Evolutionary conservation across 2,329 filamentous ascomycete genomes (phyloP), one percentile per base, ranked within the genome.

Genomic region (Elsinoe necatrix): DNA sequence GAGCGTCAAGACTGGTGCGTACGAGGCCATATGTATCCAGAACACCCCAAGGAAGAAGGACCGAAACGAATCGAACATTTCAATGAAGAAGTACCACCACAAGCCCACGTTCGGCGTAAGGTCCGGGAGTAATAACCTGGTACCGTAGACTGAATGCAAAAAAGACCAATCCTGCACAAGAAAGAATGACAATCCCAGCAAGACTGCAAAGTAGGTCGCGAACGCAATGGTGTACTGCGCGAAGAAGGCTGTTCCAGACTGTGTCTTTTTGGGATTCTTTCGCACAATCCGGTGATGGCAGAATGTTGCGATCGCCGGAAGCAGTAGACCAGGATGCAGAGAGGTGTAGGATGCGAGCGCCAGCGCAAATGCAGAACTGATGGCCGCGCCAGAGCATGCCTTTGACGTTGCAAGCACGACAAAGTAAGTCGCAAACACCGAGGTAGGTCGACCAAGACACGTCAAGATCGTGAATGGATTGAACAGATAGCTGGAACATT

Each of bases 31-130:
- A 68, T 98, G 93, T 59, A 98, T 80, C 90, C 95, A 97, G 75
- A 98, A 98, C 50, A 98, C 91, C 56, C 88, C 93, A 2, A 98
- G 81, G 78, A 97, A 98, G 77, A 98, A 98, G 64, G 87, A 85
- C 37, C 93, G 82, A 79, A 98, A 98, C 0, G 91, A 92, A 73
- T 98, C 93, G 69, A 98, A 98, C 84, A 98, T 98, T 69, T 98
- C 92, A 63, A 95, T 95, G 69, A 98, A 97, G 74, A 98, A 98
- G 73, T 98, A 98, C 93, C 93, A 98, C 93, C 93, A 98, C 1
- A 98, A 78, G 1, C 93, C 93, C 27, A 95, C 87, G 63, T 97
- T 98, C 11, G 93, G 93, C 0, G 92, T 95, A 39, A 98, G 78
- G 68, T 98, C 93, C 7, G 90, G 89, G 2, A 98, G 80, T 0